Base-by-base conservation (phyloP, 805 yeast species). In the Starmerella roubikii region DNA sequence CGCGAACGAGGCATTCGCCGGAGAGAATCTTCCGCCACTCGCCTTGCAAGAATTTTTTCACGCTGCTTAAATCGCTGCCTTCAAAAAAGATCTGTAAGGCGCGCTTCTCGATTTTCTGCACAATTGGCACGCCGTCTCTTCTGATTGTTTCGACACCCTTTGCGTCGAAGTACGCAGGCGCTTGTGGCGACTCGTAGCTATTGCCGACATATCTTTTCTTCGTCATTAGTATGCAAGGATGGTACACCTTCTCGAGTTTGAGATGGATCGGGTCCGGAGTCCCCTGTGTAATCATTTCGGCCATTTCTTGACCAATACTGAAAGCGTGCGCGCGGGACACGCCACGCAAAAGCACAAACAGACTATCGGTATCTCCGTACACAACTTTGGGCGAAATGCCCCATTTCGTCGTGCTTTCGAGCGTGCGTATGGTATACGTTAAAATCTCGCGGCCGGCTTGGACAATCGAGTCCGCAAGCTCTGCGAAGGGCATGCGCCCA, bases 401-500 rank as follows among this genome's bases (percentile, higher is more conserved):
- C 82, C 85, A 82, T 19, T 64, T 54, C 15, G 10, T 33, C 13
- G 69, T 61, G 0, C 45, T 43, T 43, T 85, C 93, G 37, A 91
- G 86, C 35, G 68, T 52, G 1, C 68, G 68, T 21, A 84, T 76
- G 0, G 95, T 78, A 37, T 67, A 66, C 38, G 75, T 76, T 35
- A 91, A 60, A 0, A 84, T 78, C 57, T 88, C 96, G 38, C 97
- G 64, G 0, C 91, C 98, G 0, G 91, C 76, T 18, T 85, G 74
- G 1, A 91, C 98, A 55, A 91, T 83, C 11, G 93, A 79, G 60
- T 91, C 98, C 0, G 98, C 94, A 23, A 91, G 68, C 54, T 86
- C 97, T 0, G 94, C 76, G 51, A 91, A 82, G 0, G 98, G 97
- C 98, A 91, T 91, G 46, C 98, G 64, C 0, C 98, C 98, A 8